Percentiles rank a stretch among this genome's conserved stretches.
These are phyloP conservation scores for Coemansia sp. DNA, from an alignment of 192 early-diverging fungal species.

Conservation along the genomic window DNA sequence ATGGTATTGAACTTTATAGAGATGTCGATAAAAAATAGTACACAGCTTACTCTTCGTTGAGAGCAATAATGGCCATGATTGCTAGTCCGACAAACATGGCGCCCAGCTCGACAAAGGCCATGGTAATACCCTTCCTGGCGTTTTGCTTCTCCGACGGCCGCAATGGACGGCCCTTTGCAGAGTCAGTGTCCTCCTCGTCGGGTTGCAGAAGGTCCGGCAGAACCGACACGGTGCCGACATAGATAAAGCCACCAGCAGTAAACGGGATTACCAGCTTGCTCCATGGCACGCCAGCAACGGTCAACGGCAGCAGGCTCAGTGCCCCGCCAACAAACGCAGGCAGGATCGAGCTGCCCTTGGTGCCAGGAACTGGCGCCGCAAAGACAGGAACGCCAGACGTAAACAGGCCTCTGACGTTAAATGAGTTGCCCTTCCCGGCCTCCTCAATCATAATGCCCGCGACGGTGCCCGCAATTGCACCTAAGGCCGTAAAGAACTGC, in stretches of 20 bases:
- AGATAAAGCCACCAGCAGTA: slow-evolving; percentile 83
- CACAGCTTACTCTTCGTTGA: slow-evolving; percentile 58
- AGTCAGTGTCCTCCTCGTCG: slow-evolving; percentile 52
- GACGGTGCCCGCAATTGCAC: slow-evolving; percentile 75
- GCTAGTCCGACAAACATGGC: slow-evolving; percentile 73
- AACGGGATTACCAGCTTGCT: slow-evolving; percentile 83
- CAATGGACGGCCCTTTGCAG: slow-evolving; percentile 8
- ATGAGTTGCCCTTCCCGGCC: slow-evolving; percentile 46
- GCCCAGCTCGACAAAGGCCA: slow-evolving; percentile 57
- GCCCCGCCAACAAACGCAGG: slow-evolving; percentile 18
- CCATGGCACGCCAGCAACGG: slow-evolving; percentile 60
- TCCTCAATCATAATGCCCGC: slow-evolving; percentile 77
- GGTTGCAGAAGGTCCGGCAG: slow-evolving; percentile 76
- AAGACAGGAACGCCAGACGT: slow-evolving; percentile 31
- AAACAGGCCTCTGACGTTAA: slow-evolving; percentile 30
- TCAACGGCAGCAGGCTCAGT: slow-evolving; percentile 29
- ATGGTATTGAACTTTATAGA: neutral
- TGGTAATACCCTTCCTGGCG: slow-evolving; percentile 23
- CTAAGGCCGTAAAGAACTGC: slow-evolving; percentile 78
- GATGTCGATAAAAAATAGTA: neutral
- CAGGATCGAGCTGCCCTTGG: slow-evolving; percentile 2
- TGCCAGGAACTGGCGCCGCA: slow-evolving; percentile 10
- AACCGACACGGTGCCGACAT: slow-evolving; percentile 82
- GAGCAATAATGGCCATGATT: slow-evolving; percentile 74
- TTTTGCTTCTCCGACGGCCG: slow-evolving; percentile 7